Evolutionary conservation across 495 filamentous ascomycete species (phyloP), one percentile per base, ranked within the genome.

Genomic region (Annulohypoxylon maeteangense): DNA sequence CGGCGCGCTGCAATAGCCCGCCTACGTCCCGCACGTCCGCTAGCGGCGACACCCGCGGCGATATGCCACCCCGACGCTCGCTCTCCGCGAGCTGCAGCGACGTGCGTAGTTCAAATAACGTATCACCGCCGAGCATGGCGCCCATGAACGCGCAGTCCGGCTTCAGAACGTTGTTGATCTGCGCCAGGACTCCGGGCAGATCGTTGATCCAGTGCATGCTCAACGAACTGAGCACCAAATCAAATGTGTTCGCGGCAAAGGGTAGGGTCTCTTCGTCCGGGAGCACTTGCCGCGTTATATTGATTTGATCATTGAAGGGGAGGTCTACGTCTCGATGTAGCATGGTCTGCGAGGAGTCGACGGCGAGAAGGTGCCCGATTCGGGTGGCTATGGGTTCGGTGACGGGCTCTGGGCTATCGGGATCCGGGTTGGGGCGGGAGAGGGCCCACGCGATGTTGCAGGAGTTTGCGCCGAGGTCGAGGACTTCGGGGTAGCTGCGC

Each of bases 191-290:
- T 3, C 89, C 90, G 0, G 96, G 95, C 7, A 99, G 87, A 77
- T 99, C 92, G 79, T 99, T 99, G 80, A 97, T 90, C 96, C 96
- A 99, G 80, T 99, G 96, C 77, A 99, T 87, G 32, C 90, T 93
- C 65, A 97, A 82, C 45, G 91, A 94, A 73, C 90, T 93, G 27
- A 99, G 82, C 2, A 97, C 92, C 34, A 95, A 90, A 81, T 97
- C 93, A 80, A 98, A 97, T 18, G 87, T 86, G 70, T 89, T 85
- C n/a, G 90, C 80, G 20, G 84, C 86, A 81, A 92, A 97, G 0
- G 95, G 93, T 1, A 97, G 83, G 2, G 87, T 81, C 65, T 87
- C 81, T 65, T 96, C 92, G 67, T 91, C 84, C 42, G 88, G 80
- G 2, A 97, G 83, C 7, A 95, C 87, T 36, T 92, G 81, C 7